Evolutionary conservation across 768 basidiomycete species (phyloP), one percentile per base, ranked within the genome.

Genomic region (Collybia mongolica): DNA sequence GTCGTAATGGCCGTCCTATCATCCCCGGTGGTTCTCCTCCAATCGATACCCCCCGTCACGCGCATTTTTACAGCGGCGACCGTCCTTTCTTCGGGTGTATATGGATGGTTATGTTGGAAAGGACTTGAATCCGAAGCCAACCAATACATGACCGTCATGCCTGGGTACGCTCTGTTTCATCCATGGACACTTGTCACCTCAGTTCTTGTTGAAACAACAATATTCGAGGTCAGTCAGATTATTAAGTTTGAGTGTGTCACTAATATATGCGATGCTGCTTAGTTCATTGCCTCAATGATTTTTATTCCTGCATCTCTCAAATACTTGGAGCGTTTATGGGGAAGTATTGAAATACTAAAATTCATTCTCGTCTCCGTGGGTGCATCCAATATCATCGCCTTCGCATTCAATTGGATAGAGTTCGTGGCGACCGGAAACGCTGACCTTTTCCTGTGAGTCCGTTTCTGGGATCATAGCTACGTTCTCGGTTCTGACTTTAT

Each of bases 161-260:
- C 94, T 4, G 94, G 93, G 12, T 77, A 80, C 37, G 86, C 86
- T 59, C 59, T 93, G 24, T 91, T 86, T 66, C 84, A 85, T 54
- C 96, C 96, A 40, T 99, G 97, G 97, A 93, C 93, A 2, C 79
- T 98, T 57, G 70, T 93, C n/a, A 94, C 89, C 4, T 88, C 91
- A 2, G 87, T 83, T 17, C 81, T 94, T 52, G 89, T 97, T 15
- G 97, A 99, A 71, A 82, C 84, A 41, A 85, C 78, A 52, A 59
- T 94, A 48, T 69, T 90, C 50, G 94, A 95, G 82, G 97, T 93
- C 49, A 60, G 87, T 76, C 23, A 36, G 35, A 19, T 52, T 36
- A 46, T 48, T 17, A 14, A 19, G 36, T 22, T 29, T 22, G 23
- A 29, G 22, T 49, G 18, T 44, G 35, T 50, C 50, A 48, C 49